Conservation (phyloP, 108 stramenopile genomes). For the Skeletonema potamos region DNA sequence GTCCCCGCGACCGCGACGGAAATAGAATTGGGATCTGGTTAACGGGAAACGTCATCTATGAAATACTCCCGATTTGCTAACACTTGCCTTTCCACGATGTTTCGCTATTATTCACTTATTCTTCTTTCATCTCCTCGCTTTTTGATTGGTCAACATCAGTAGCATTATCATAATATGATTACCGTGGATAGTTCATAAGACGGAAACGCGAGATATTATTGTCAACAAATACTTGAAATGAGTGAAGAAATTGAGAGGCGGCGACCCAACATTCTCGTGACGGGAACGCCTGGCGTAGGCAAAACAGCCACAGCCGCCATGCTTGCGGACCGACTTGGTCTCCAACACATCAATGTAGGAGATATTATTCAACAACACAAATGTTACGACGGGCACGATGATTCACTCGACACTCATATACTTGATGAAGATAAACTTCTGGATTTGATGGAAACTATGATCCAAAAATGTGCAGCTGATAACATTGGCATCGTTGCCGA, state of each 20-base stretch:
- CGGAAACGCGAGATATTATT: no score
- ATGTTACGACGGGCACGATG: slow-evolving; percentile 87
- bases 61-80: no score
- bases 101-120: no score
- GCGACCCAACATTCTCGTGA: slow-evolving; percentile 88
- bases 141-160: no score
- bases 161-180: no score
- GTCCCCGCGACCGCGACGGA: no score
- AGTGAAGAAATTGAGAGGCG: slow-evolving; percentile 20
- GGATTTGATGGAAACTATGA: slow-evolving; percentile 75
- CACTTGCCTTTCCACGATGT: no score
- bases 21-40: no score
- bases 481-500: slow-evolving; percentile 85
- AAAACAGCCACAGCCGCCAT: slow-evolving; percentile 79
- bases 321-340: slow-evolving; percentile 59
- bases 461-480: slow-evolving; percentile 66
- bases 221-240: no score
- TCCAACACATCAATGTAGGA: slow-evolving; percentile 80
- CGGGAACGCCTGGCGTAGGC: slow-evolving; percentile 93
- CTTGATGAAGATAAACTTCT: slow-evolving; percentile 93
- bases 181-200: no score
- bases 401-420: slow-evolving; percentile 81
- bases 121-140: no score
- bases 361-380: slow-evolving; percentile 76
- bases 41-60: no score